Evolutionary conservation across 768 basidiomycete species (phyloP).

Genomic region (Suillus americanus): DNA sequence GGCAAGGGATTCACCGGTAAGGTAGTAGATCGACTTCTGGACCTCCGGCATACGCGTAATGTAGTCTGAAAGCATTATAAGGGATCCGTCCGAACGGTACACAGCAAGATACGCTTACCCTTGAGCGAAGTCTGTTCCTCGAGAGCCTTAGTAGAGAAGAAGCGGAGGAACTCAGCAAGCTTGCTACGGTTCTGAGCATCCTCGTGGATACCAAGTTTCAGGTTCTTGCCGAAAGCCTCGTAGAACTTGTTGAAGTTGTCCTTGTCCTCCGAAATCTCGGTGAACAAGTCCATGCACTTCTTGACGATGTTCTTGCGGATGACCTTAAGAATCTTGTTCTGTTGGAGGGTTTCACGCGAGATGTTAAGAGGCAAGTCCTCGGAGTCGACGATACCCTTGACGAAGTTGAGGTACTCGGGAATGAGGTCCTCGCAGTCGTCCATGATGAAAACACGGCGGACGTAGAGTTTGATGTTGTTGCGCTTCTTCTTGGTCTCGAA

Average conservation of each 20-base stretch:
- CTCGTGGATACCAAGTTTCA: slow-evolving; percentile 99
- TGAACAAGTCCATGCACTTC: slow-evolving; percentile 93
- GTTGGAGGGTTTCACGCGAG: slow-evolving; percentile 98
- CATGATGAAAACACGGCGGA: slow-evolving; percentile 99
- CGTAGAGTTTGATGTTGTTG: slow-evolving; percentile 99
- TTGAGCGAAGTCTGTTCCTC: slow-evolving; percentile 95
- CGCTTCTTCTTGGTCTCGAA: slow-evolving; percentile 99
- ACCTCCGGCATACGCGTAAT: slow-evolving; percentile 99
- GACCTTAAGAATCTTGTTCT: slow-evolving; percentile 99
- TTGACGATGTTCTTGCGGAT: slow-evolving; percentile 99
- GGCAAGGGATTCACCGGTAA: slow-evolving; percentile 95
- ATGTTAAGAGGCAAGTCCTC: slow-evolving; percentile 99
- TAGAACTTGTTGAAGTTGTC: slow-evolving; percentile 98
- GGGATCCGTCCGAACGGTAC: background rate
- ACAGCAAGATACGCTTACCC: slow-evolving; percentile 48
- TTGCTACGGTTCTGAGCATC: slow-evolving; percentile 99
- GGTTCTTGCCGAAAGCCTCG: slow-evolving; percentile 97
- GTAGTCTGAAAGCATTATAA: slow-evolving; percentile 63
- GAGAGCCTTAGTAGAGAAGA: slow-evolving; percentile 91
- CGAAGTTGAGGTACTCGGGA: slow-evolving; percentile 99
- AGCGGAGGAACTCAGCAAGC: slow-evolving; percentile 98
- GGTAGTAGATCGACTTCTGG: slow-evolving; percentile 99
- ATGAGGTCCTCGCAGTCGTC: slow-evolving; percentile 99
- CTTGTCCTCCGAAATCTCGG: slow-evolving; percentile 99
- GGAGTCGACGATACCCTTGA: slow-evolving; percentile 99